Conservation (phyloP, 208 protist genomes). For the Trypanosoma boissoni region DNA sequence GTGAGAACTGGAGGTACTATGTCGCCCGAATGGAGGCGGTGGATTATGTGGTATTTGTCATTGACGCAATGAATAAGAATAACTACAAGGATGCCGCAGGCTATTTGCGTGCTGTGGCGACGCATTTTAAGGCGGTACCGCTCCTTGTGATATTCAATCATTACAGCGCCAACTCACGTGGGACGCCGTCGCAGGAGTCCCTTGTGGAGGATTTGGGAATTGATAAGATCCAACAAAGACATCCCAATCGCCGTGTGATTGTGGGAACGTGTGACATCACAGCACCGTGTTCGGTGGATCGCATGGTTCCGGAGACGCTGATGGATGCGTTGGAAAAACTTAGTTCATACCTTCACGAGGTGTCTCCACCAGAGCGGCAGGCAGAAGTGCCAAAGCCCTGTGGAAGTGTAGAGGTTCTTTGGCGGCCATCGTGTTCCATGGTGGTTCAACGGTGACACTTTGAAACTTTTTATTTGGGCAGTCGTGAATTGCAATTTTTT, state of each 20-base stretch:
- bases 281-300: slow-evolving; percentile 50
- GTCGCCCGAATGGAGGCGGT: slow-evolving; percentile 49
- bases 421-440: slow-evolving; percentile 5
- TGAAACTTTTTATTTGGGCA: too few species aligned
- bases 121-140: slow-evolving; percentile 46
- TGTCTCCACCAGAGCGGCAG: slow-evolving; percentile 10
- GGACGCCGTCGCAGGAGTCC: slow-evolving; percentile 29
- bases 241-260: slow-evolving; percentile 38
- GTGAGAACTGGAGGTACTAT: slow-evolving; percentile 80
- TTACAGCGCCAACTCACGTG: slow-evolving; percentile 38
- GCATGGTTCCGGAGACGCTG: slow-evolving; percentile 36
- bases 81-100: slow-evolving; percentile 36
- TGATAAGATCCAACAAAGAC: slow-evolving; percentile 36
- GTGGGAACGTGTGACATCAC: slow-evolving; percentile 73
- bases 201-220: slow-evolving; percentile 39
- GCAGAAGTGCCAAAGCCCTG: slow-evolving; percentile 10
- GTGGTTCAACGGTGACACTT: too few species aligned
- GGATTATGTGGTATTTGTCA: slow-evolving; percentile 79
- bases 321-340: slow-evolving; percentile 40
- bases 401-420: neutral
- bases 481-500: too few species aligned
- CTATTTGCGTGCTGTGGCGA: slow-evolving; percentile 63
- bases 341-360: slow-evolving; percentile 32
- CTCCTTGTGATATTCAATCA: slow-evolving; percentile 87
- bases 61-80: slow-evolving; percentile 53